Percentiles rank a stretch among this genome's conserved stretches.
Evolutionary conservation across 345 rosid species (phyloP).

Genomic region (Fremontodendron californicum): DNA sequence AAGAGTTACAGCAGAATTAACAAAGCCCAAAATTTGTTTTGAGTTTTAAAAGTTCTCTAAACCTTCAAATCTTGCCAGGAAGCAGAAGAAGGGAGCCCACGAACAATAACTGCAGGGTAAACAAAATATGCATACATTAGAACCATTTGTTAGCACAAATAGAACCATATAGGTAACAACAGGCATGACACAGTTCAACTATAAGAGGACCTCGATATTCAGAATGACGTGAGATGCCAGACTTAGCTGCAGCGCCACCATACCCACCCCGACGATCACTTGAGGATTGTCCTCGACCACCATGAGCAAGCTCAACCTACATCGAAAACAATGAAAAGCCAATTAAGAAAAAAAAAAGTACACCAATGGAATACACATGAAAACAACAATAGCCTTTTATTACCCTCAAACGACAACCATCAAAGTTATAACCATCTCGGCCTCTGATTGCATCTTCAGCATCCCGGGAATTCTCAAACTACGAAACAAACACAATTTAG

Average conservation of each 20-base stretch:
- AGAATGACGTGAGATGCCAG: conserved; percentile 70
- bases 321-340: conserved; percentile 17
- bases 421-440: conserved; percentile 79
- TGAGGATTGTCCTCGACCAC: conserved; percentile 81
- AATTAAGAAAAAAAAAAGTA: not conserved
- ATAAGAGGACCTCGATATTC: conserved; percentile 75
- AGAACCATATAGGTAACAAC: not conserved
- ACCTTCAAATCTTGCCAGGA: conserved; percentile 99
- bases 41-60: conserved; percentile 1
- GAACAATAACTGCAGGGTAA: conserved; percentile 65
- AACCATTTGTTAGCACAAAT: not conserved
- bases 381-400: conserved; percentile 9
- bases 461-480: conserved; percentile 68
- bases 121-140: not conserved
- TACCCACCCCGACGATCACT: conserved; percentile 68
- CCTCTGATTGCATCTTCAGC: conserved; percentile 85
- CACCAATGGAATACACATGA: not conserved
- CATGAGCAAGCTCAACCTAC: conserved; percentile 99
- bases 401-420: conserved; percentile 70
- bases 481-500: conserved; percentile 21
- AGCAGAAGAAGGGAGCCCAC: conserved; percentile 82
- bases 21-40: not conserved
- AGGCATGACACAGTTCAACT: not conserved
- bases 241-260: conserved; percentile 44
- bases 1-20: not conserved